Conservation (phyloP, 2,329 filamentous ascomycete species). For the Penicillium sp. region DNA sequence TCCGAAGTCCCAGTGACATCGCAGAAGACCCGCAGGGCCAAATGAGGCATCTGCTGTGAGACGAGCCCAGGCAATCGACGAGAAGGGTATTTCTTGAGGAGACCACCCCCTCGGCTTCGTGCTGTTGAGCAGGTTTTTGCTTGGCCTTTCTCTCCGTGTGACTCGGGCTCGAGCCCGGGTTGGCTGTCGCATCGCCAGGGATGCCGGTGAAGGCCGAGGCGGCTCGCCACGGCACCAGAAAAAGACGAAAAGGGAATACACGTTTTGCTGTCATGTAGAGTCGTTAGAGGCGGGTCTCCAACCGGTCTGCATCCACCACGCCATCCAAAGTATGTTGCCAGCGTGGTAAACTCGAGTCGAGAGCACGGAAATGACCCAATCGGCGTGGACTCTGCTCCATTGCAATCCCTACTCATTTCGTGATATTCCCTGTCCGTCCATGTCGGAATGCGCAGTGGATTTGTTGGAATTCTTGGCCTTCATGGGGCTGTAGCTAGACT, state of each 20-base stretch:
- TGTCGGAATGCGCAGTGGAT: conserved; percentile 4
- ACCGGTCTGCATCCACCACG: conserved; percentile 12
- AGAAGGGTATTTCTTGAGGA: conserved; percentile 19
- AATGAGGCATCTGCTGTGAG: conserved; percentile 9
- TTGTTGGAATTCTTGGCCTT: conserved; percentile 5
- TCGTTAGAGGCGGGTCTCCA: conserved; percentile 1
- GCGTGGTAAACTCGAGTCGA: neutral
- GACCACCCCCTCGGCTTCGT: conserved; percentile 14
- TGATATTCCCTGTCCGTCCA: conserved; percentile 2
- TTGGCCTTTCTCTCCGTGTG: conserved; percentile 12
- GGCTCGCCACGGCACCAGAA: conserved; percentile 7
- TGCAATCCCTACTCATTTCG: neutral
- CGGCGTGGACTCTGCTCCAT: neutral
- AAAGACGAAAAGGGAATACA: conserved; percentile 3
- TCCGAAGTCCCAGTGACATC: conserved; percentile 15
- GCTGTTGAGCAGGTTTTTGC: conserved; percentile 16
- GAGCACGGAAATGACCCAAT: neutral
- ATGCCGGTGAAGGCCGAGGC: conserved; percentile 13
- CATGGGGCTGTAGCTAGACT: conserved; percentile 4
- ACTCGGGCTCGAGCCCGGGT: conserved; percentile 13
- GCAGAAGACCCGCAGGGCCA: conserved; percentile 3
- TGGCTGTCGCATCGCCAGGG: conserved; percentile 14
- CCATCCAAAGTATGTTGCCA: conserved; percentile 14
- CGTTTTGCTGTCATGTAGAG: neutral
- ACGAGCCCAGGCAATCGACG: conserved; percentile 12